Percentiles rank a stretch among this genome's conserved stretches.
These are phyloP conservation scores for Singerocomus inundabilis DNA, from an alignment of 1,284 basidiomycete species.

Conservation along the genomic window DNA sequence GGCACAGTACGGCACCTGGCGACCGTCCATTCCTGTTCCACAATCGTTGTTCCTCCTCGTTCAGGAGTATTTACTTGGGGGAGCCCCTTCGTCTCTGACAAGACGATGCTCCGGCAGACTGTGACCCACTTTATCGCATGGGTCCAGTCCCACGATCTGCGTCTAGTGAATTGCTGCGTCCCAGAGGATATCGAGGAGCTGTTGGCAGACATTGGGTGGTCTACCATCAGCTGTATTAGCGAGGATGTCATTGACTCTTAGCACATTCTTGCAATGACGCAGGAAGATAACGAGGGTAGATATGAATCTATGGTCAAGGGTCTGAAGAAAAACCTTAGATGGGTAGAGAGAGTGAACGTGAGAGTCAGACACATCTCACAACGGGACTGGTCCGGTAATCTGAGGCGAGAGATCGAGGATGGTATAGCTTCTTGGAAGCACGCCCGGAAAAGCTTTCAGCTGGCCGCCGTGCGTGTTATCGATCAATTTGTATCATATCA, in stretches of 20 bases:
- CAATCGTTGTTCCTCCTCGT: conserved; percentile 44
- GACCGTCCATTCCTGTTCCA: conserved; percentile 31
- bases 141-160: conserved; percentile 33
- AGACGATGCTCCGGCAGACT: conserved; percentile 35
- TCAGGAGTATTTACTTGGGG: conserved; percentile 46
- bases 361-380: conserved; percentile 33
- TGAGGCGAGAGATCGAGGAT: conserved; percentile 37
- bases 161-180: conserved; percentile 43
- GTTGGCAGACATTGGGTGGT: conserved; percentile 38
- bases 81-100: conserved; percentile 40
- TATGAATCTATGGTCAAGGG: conserved; percentile 27
- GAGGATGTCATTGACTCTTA: conserved; percentile 44
- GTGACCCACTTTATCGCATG: conserved; percentile 38
- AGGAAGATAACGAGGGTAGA: conserved; percentile 35
- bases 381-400: conserved; percentile 35
- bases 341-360: conserved; percentile 41
- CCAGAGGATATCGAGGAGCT: conserved; percentile 39
- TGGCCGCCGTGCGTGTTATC: conserved; percentile 37
- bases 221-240: conserved; percentile 43
- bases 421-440: conserved; percentile 43
- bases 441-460: conserved; percentile 38
- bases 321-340: conserved; percentile 41
- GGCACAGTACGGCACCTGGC: conserved; percentile 44
- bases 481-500: background rate
- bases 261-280: conserved; percentile 40